Conservation (phyloP, 768 basidiomycete species). For the Psilocybe subaeruginosa region DNA sequence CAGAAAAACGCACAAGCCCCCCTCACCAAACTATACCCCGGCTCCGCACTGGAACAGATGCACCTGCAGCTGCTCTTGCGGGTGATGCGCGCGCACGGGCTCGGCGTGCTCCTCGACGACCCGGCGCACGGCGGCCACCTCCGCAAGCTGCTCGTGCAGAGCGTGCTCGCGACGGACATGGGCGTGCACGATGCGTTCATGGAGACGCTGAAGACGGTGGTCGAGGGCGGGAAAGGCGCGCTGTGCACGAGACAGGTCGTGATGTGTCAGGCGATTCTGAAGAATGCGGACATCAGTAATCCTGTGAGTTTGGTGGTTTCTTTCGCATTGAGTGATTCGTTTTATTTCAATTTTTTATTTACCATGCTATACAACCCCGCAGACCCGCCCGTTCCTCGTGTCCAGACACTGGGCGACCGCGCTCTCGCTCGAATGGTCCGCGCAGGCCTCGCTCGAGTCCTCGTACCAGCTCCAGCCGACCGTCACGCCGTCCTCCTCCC, state of each 20-base stretch:
- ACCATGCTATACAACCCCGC: neutral
- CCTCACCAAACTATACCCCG: conserved; percentile 84
- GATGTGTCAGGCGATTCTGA: conserved; percentile 89
- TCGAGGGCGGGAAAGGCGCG: conserved; percentile 42
- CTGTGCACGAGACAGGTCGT: conserved; percentile 61
- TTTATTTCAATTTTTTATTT: conserved; percentile 1
- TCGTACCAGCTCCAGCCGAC: conserved; percentile 73
- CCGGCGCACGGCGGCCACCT: conserved; percentile 50
- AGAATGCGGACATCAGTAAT: conserved; percentile 98
- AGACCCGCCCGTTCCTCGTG: conserved; percentile 93
- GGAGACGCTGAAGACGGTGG: conserved; percentile 55
- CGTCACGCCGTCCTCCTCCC: conserved; percentile 43
- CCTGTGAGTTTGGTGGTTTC: conserved; percentile 63
- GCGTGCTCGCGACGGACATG: conserved; percentile 96
- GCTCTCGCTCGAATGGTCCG: conserved; percentile 87
- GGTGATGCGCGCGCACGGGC: conserved; percentile 79
- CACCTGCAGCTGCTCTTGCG: conserved; percentile 82
- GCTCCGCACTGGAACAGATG: conserved; percentile 91
- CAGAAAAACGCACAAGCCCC: conserved; percentile 95
- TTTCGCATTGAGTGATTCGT: neutral
- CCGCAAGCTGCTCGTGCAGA: conserved; percentile 75
- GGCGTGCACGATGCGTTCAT: conserved; percentile 87
- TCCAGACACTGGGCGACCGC: conserved; percentile 93
- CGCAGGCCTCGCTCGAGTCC: conserved; percentile 86
- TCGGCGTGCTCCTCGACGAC: conserved; percentile 69